phyloP scores from a whole-genome alignment of 179 eudicot genomes.

The Silene coronaria region DNA sequence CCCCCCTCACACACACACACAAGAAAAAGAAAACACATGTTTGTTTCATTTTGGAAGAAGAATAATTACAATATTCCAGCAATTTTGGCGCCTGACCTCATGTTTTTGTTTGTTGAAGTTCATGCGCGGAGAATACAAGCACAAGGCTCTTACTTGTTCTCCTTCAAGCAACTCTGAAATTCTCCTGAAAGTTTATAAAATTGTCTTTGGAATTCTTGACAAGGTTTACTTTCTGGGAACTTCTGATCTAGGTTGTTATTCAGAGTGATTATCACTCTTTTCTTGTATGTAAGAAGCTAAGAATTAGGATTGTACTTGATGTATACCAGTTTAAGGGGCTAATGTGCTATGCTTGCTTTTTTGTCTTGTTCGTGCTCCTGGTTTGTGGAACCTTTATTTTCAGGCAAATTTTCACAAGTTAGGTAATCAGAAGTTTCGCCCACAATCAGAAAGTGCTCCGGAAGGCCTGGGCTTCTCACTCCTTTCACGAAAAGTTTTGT shows the following conservation, averaged over 20 bases:
- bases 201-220: slow-evolving; percentile 87
- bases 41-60: neutral
- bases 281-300: neutral
- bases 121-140: slow-evolving; percentile 96
- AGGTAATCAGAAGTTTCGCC: neutral
- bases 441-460: neutral
- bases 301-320: neutral
- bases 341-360: neutral
- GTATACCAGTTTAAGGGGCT: neutral
- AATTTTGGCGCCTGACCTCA: neutral
- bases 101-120: slow-evolving; percentile 46
- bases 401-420: neutral
- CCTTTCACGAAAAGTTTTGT: neutral
- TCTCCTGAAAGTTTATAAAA: slow-evolving; percentile 71
- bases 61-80: neutral
- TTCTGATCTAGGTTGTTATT: neutral
- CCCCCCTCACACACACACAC: too few species aligned
- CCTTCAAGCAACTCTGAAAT: slow-evolving; percentile 87
- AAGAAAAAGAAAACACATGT: neutral
- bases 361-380: neutral
- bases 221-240: slow-evolving; percentile 51
- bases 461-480: neutral
- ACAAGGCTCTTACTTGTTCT: slow-evolving; percentile 92
- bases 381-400: neutral
- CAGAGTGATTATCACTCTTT: slow-evolving; percentile 3